Percentiles rank a stretch among this genome's conserved stretches.
Conservation (phyloP, 371 early-diverging fungal species). For the Furculomyces boomerangus region DNA sequence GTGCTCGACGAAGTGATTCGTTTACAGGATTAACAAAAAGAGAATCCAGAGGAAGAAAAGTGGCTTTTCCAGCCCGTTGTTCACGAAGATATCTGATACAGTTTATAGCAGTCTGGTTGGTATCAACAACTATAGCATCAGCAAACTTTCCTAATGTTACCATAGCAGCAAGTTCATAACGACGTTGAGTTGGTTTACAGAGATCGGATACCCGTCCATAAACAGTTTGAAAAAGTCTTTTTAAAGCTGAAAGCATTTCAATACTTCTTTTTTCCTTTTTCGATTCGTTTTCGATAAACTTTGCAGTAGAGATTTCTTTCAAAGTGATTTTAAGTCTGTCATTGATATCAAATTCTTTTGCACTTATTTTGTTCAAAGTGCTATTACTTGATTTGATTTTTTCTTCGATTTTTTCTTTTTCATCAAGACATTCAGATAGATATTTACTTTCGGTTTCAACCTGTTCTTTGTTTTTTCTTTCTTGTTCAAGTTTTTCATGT, state of each 20-base stretch:
- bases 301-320: conserved; percentile 57
- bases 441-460: conserved; percentile 20
- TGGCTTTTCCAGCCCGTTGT: conserved; percentile 78
- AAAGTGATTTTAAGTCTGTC: conserved; percentile 59
- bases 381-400: conserved; percentile 18
- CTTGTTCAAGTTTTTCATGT: conserved; percentile 29
- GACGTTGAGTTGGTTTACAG: conserved; percentile 80
- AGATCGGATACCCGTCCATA: conserved; percentile 84
- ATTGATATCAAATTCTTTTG: conserved; percentile 54
- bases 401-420: conserved; percentile 15
- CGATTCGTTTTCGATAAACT: conserved; percentile 59
- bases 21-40: conserved; percentile 48
- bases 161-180: conserved; percentile 75
- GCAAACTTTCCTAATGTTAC: conserved; percentile 54
- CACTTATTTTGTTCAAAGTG: conserved; percentile 24
- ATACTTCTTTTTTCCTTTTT: conserved; percentile 41
- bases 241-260: conserved; percentile 22
- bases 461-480: conserved; percentile 19
- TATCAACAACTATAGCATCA: conserved; percentile 66
- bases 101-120: conserved; percentile 55
- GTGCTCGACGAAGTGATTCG: conserved; percentile 58
- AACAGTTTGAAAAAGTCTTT: conserved; percentile 68
- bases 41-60: conserved; percentile 87
- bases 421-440: conserved; percentile 8
- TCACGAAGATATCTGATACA: conserved; percentile 82